Evolutionary conservation across 331 rosid species (phyloP), one percentile per base, ranked within the genome.

Genomic region (Spiraea crenata): DNA sequence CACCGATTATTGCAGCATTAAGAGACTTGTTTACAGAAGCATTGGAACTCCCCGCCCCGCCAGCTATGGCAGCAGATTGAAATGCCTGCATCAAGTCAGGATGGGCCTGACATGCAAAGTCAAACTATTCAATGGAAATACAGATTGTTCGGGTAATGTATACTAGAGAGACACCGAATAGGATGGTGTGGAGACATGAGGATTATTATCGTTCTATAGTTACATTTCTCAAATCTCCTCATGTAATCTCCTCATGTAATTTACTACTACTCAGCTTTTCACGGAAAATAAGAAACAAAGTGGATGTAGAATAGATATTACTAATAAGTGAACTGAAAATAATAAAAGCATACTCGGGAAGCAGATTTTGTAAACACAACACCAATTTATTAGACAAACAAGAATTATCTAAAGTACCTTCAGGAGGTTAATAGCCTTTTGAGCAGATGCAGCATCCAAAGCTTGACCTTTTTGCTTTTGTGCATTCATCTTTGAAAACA

Each of bases 391-490:
- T 37, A 39, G 35, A 0, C 14, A 15, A 44, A 74, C 31, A 25
- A 66, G 46, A 15, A 57, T 50, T 19, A 39, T 25, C 11, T 49
- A 60, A 15, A 56, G 51, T 75, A 95, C 99, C 98, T 95, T 95
- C 72, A 95, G 77, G 63, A 95, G 78, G 79, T 95, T 96, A 25
- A 95, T 81, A 14, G 99, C 96, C 76, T 89, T 91, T 77, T 91
- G 96, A 75, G 99, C 81, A 11, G 98, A 89, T 62, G 89, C 85
- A 13, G 96, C 93, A 80, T 89, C 84, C 81, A 89, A 50, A 71
- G 92, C 84, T 88, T 95, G 96, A 80, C 96, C 99, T 76, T 95
- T 95, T 70, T 91, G 98, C 83, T 95, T 95, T 76, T 95, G 98
- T 42, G 99, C 98, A 84, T 82, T 89, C 88, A 84, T 70, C 99